Base-by-base conservation (phyloP, 2,329 filamentous ascomycete genomes). In the Fragosphaeria purpurea region DNA sequence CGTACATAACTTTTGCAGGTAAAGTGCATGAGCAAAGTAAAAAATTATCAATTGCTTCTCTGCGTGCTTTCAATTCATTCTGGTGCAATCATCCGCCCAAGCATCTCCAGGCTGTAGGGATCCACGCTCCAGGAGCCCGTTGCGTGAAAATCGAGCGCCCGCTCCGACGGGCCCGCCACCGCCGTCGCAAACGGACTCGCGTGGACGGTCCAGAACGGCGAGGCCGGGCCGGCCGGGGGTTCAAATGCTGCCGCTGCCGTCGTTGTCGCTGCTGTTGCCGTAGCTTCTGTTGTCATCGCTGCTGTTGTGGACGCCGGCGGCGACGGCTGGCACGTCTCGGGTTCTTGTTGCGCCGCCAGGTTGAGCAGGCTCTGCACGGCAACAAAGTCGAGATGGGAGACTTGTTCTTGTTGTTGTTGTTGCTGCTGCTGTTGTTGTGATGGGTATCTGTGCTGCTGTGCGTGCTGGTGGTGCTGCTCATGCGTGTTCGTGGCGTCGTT, bases 291-390 rank as follows among this genome's bases (percentile, higher is more conserved):
- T 37, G 35, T 32, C 41, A 38, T 13, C 2, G 31, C 31, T 13
- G 32, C 38, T 33, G 46, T 13, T 37, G 35, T 32, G 7, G 40
- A 35, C 7, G 31, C 32, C 13, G 41, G 35, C 3, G 44, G 40
- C 3, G 42, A 8, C 9, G 37, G 12, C 38, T 38, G 13, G 4
- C 13, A 34, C 6, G 35, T 32, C 4, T 31, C 34, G 0, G 48
- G 44, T 5, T 48, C 50, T 5, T 48, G 50, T 31, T 45, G 50
- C n/a, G 47, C 47, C 2, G 48, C 44, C 8, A 53, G 39, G 35
- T 48, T 41, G 30, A 53, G 31, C 32, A 53, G 39, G 39, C 50
- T 50, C 41, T 52, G 49, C 34, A 54, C 46, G 6, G 52, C 47
- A 7, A 51, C 34, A 34, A 54, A 51, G 41, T 54, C 52, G 1